Percentiles rank a stretch among this genome's conserved stretches.
phyloP scores from a whole-genome alignment of 306 rosid genomes.

The Macrotyloma uniflorum region DNA sequence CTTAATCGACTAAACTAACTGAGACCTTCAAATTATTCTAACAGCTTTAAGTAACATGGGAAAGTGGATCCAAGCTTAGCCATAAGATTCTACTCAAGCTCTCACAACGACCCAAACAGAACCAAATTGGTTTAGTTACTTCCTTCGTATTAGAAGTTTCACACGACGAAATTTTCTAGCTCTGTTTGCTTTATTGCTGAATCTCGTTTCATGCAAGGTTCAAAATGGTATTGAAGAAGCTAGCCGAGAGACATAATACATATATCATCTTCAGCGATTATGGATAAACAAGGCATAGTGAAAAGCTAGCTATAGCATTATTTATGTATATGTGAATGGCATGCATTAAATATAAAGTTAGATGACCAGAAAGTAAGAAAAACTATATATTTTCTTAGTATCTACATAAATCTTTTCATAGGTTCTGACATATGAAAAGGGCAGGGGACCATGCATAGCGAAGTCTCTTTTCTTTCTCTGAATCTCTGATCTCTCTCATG shows the following conservation, averaged over 20 bases:
- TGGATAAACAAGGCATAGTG: background rate
- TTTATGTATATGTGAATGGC: conserved; percentile 6
- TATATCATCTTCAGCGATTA: background rate
- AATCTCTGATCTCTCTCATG: conserved; percentile 34
- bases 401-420: conserved; percentile 32
- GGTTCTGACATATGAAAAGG: conserved; percentile 48
- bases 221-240: background rate
- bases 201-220: background rate
- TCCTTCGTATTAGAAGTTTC: background rate
- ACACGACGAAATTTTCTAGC: background rate
- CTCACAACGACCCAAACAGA: background rate
- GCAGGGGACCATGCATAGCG: conserved; percentile 55
- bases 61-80: background rate
- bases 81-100: background rate
- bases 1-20: background rate
- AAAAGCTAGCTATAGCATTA: background rate
- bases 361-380: conserved; percentile 24
- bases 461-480: conserved; percentile 1
- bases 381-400: conserved; percentile 15
- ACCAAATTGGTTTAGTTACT: background rate
- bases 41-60: background rate
- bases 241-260: background rate
- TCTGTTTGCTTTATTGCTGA: background rate
- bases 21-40: background rate
- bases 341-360: conserved; percentile 39